Evolutionary conservation across 805 yeast species (phyloP).

Genomic region (Metschnikowia orientalis): DNA sequence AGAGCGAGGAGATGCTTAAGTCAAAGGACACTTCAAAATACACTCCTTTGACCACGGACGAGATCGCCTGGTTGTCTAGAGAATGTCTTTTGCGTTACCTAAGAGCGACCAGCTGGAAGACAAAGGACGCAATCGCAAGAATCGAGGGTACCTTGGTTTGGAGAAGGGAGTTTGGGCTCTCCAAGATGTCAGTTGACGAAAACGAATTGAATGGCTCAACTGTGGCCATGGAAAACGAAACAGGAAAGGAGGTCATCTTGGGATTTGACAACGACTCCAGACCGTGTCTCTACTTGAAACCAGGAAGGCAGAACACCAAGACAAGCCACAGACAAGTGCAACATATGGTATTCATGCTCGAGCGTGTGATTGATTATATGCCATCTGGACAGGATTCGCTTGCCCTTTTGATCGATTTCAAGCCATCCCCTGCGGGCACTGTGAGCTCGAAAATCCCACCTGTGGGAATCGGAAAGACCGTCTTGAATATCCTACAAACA

Average conservation of each 20-base stretch:
- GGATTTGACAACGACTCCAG: constrained; percentile 89
- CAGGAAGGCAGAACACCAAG: constrained; percentile 94
- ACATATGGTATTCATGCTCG: constrained; percentile 88
- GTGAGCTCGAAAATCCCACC: constrained; percentile 75
- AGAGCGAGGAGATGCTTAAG: constrained; percentile 45
- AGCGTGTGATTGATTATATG: constrained; percentile 90
- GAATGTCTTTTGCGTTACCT: constrained; percentile 89
- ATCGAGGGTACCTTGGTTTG: constrained; percentile 77
- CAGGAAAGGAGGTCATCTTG: constrained; percentile 87
- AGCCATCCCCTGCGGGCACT: constrained; percentile 63
- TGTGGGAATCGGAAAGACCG: constrained; percentile 82
- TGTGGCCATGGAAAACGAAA: constrained; percentile 67
- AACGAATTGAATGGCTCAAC: constrained; percentile 50
- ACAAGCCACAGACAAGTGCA: constrained; percentile 90
- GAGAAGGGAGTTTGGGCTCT: constrained; percentile 86
- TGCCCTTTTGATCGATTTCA: constrained; percentile 88
- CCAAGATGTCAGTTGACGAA: constrained; percentile 41
- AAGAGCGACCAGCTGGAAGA: constrained; percentile 91
- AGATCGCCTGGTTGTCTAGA: constrained; percentile 88
- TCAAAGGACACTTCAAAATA: constrained; percentile 31
- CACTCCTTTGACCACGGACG: constrained; percentile 36
- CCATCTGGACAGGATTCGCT: constrained; percentile 94
- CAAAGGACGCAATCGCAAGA: constrained; percentile 65
- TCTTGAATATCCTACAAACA: constrained; percentile 86
- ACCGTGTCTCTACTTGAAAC: constrained; percentile 88